phyloP scores from a whole-genome alignment of 2,329 filamentous ascomycete species.

The Fusarium caatingaense region DNA sequence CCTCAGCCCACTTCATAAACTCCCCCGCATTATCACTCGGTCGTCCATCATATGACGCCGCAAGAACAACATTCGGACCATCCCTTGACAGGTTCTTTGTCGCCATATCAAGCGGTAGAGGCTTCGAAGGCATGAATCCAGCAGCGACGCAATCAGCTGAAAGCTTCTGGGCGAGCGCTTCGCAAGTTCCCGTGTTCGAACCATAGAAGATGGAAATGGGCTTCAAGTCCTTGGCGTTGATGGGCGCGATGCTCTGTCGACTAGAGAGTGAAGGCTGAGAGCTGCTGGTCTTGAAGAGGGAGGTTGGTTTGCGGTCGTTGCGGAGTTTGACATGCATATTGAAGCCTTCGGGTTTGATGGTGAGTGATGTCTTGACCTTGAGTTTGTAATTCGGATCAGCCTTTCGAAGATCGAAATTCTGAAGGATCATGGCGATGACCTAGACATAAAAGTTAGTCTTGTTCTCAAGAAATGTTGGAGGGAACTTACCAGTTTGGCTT shows the following conservation, averaged over 20 bases:
- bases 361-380: conserved; percentile 3
- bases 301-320: background rate
- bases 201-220: conserved; percentile 12
- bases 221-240: background rate
- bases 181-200: conserved; percentile 4
- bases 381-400: conserved; percentile 12
- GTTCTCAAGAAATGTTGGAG: rapidly evolving
- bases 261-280: background rate
- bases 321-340: conserved; percentile 12
- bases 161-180: background rate
- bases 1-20: conserved; percentile 7
- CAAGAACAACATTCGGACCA: conserved; percentile 1
- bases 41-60: background rate
- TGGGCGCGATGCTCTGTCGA: background rate
- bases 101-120: conserved; percentile 1
- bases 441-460: background rate
- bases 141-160: conserved; percentile 15
- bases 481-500: conserved; percentile 3
- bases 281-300: conserved; percentile 5
- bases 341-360: conserved; percentile 2
- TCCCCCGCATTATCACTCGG: conserved; percentile 2
- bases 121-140: background rate
- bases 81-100: background rate
- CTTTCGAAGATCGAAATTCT: conserved; percentile 4
- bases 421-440: conserved; percentile 3